Conservation (phyloP, 495 filamentous ascomycete species). For the Penicillium soppii region DNA sequence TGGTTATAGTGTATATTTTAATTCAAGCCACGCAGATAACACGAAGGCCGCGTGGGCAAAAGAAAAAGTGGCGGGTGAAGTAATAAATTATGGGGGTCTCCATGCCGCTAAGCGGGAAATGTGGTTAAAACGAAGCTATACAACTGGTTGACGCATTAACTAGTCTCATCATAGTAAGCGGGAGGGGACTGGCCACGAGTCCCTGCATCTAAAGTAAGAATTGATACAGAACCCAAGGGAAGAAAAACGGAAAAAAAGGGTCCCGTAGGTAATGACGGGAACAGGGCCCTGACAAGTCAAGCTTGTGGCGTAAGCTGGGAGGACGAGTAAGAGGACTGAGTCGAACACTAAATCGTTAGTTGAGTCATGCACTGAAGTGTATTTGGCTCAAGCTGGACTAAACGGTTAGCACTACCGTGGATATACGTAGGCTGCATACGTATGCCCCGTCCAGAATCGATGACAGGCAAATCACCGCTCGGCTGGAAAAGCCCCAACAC, state of each 20-base stretch:
- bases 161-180: conserved; percentile 7
- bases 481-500: conserved; percentile 17
- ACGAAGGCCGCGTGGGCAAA: conserved; percentile 8
- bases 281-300: conserved; percentile 20
- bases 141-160: background rate
- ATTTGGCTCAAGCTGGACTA: conserved; percentile 13
- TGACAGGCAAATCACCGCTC: conserved; percentile 20
- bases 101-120: conserved; percentile 18
- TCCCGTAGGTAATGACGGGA: background rate
- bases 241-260: conserved; percentile 6
- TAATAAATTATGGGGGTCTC: conserved; percentile 10
- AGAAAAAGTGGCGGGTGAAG: conserved; percentile 1
- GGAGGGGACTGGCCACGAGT: conserved; percentile 23
- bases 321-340: conserved; percentile 20
- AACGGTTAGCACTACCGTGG: conserved; percentile 8
- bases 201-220: conserved; percentile 16
- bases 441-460: conserved; percentile 18
- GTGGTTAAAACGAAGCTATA: conserved; percentile 1
- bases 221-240: background rate
- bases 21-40: conserved; percentile 2
- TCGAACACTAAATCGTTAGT: conserved; percentile 10
- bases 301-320: conserved; percentile 24
- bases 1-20: too few relatives aligned
- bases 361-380: conserved; percentile 7
- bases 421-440: conserved; percentile 32